Base-by-base conservation (phyloP, 192 early-diverging fungal genomes). In the Funneliformis geosporum region DNA sequence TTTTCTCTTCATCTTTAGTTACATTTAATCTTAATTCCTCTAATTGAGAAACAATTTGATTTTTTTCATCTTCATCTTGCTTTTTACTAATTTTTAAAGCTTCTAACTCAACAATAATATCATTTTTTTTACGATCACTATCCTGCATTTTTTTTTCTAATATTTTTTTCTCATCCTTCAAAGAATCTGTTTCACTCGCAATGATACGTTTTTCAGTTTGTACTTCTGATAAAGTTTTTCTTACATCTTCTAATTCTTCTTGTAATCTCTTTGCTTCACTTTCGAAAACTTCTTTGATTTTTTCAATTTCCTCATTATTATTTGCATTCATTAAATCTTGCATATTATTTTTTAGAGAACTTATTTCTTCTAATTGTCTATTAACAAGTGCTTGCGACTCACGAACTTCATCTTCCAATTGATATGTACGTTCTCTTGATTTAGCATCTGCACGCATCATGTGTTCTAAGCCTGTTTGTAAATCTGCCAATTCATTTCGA, bases 231-330 rank as follows among this genome's bases (percentile, higher is more conserved):
- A 79, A 79, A 25, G 10, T 70, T 60, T 87, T 68, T 60, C 44
- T 60, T 6, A 40, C 23, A 16, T 23, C 46, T n/a, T 81, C 80
- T 7, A 84, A 47, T 62, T 83, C 81, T 12, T 86, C 86, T 61
- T 86, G 82, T 0, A 89, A 61, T 21, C 87, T 79, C 42, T 86
- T 83, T 75, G 83, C 85, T 46, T 90, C 89, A 4, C 79, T 80
- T 43, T 89, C 87, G 84, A 85, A 89, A 4, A 89, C 79, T 39
- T 82, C 77, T 67, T 87, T 86, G 44, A 90, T 80, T 23, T 85
- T 87, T 47, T 87, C 86, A 0, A 89, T 80, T 73, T 87, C 86
- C 25, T 88, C 86, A 25, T 85, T 84, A 75, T 80, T 80, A 23
- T 84, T 84, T 79, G 83, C 84, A 16, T 80, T 80, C 11, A 86